Percentiles rank a stretch among this genome's conserved stretches.
Conservation (phyloP, 768 basidiomycete species). For the Tephrocybe sp. region DNA sequence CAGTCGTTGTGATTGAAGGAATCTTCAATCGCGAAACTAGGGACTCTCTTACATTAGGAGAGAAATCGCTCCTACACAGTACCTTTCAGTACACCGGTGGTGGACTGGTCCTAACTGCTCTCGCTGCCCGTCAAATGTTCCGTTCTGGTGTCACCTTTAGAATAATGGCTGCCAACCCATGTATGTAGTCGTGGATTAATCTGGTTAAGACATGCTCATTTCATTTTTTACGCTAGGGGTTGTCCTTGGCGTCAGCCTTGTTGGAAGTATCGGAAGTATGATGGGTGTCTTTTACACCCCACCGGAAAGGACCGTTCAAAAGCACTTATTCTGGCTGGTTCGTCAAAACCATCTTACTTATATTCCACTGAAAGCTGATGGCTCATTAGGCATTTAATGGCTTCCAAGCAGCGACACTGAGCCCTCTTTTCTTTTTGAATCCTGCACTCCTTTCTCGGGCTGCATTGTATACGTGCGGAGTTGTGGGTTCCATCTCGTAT, state of each 20-base stretch:
- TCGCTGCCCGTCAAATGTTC: conserved; percentile 79
- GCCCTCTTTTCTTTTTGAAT: conserved; percentile 85
- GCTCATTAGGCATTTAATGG: conserved; percentile 69
- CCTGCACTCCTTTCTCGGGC: conserved; percentile 85
- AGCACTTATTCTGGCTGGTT: conserved; percentile 81
- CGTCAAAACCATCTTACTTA: conserved; percentile 19
- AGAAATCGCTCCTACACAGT: conserved; percentile 70
- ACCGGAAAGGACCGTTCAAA: conserved; percentile 72
- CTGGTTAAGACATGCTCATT: background rate
- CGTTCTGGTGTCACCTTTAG: conserved; percentile 63
- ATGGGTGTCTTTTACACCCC: conserved; percentile 77
- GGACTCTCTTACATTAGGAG: conserved; percentile 56
- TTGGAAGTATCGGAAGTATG: conserved; percentile 81
- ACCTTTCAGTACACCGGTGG: conserved; percentile 83
- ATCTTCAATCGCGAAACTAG: conserved; percentile 79
- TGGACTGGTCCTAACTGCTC: conserved; percentile 73
- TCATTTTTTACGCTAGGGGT: conserved; percentile 48
- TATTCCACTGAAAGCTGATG: background rate
- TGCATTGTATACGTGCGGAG: conserved; percentile 82
- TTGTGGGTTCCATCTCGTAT: conserved; percentile 84
- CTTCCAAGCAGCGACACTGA: conserved; percentile 82
- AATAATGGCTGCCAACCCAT: conserved; percentile 83
- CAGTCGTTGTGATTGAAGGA: conserved; percentile 58
- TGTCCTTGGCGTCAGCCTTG: conserved; percentile 78
- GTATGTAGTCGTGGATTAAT: conserved; percentile 35